Conservation (phyloP, 2,329 filamentous ascomycete species). For the Balansia obtecta region DNA sequence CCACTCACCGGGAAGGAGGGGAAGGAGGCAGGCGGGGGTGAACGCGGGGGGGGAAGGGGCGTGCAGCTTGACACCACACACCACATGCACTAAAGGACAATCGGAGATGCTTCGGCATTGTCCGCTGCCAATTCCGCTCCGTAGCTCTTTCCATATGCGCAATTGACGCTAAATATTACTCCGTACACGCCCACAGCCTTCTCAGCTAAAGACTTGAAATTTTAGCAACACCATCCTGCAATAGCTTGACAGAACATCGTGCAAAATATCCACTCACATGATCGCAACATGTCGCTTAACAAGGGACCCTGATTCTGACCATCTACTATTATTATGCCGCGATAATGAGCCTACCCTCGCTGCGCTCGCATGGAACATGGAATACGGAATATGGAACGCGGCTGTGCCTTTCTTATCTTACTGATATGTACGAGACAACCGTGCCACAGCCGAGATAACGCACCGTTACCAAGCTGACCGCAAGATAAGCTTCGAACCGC, state of each 20-base stretch:
- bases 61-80: neutral
- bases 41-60: neutral
- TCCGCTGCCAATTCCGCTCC: neutral
- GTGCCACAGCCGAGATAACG: constrained; percentile 3
- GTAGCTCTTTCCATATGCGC: no score
- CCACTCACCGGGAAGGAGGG: no score
- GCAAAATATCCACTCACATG: neutral
- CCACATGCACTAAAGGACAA: neutral
- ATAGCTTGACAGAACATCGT: neutral
- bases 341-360: neutral
- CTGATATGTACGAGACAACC: neutral
- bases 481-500: constrained; percentile 4
- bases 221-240: neutral
- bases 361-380: neutral
- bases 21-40: no score
- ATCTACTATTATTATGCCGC: neutral
- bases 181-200: no score
- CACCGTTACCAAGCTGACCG: constrained; percentile 3
- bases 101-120: constrained; percentile 4
- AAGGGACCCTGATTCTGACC: neutral
- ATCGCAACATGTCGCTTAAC: neutral
- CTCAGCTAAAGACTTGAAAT: neutral
- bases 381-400: neutral
- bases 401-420: neutral
- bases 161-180: no score